Evolutionary conservation across 192 early-diverging fungal species (phyloP).

Genomic region (Paraglomus occultum): DNA sequence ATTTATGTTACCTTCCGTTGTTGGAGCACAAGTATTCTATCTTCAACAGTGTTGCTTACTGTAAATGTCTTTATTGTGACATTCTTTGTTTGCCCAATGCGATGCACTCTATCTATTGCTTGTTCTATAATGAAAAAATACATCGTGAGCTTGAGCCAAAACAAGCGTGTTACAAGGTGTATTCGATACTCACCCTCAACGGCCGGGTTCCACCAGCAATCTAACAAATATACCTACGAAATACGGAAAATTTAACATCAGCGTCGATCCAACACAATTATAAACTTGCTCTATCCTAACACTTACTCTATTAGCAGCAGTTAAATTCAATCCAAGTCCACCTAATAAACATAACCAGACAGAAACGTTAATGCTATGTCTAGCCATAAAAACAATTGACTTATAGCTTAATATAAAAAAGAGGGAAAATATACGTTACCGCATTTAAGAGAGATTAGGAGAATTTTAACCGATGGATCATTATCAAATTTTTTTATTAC

Average conservation of each 20-base stretch:
- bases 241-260: too few relatives aligned
- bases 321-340: slow-evolving; percentile 68
- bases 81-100: slow-evolving; percentile 63
- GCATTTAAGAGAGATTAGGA: slow-evolving; percentile 69
- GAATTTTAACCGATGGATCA: slow-evolving; percentile 39
- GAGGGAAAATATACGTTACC: slow-evolving; percentile 39
- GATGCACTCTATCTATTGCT: slow-evolving; percentile 71
- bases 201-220: slow-evolving; percentile 24
- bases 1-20: slow-evolving; percentile 43
- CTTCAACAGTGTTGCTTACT: slow-evolving; percentile 65
- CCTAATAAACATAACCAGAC: not conserved
- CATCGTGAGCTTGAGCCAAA: not conserved
- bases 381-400: too few relatives aligned
- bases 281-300: not conserved
- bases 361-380: too few relatives aligned
- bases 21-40: slow-evolving; percentile 66
- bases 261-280: too few relatives aligned
- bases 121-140: slow-evolving; percentile 28
- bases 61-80: slow-evolving; percentile 64
- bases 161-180: too few relatives aligned
- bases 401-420: not conserved
- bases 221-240: not conserved
- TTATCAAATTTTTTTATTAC: slow-evolving; percentile 40
- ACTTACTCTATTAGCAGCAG: slow-evolving; percentile 53
- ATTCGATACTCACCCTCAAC: too few relatives aligned